Percentiles rank a stretch among this genome's conserved stretches.
Conservation (phyloP, 805 yeast species). For the Hanseniaspora pseudoguilliermondii region DNA sequence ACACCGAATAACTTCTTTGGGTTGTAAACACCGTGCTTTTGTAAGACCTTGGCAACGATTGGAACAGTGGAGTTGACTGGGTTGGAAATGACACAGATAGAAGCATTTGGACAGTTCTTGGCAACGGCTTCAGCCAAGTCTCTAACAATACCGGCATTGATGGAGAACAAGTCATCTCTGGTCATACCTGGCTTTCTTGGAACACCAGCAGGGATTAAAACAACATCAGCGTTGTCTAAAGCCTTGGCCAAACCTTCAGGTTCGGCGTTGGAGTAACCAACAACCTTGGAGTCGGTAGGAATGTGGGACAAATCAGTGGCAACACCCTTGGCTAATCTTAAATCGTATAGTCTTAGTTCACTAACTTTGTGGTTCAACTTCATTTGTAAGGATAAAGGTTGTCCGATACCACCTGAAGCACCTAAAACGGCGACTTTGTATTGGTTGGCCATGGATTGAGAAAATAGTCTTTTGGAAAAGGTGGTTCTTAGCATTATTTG, state of each 20-base stretch:
- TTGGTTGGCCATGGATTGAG: constrained; percentile 51
- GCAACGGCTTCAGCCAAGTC: constrained; percentile 82
- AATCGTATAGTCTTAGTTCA: constrained; percentile 73
- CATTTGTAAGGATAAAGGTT: constrained; percentile 68
- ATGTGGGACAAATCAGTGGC: constrained; percentile 92
- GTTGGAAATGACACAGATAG: constrained; percentile 72
- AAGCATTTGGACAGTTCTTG: constrained; percentile 72
- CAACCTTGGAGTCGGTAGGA: constrained; percentile 81
- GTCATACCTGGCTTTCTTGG: constrained; percentile 99
- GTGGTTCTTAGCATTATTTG: constrained; percentile 26
- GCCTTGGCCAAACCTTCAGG: constrained; percentile 57
- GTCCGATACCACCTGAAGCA: constrained; percentile 93
- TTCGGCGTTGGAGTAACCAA: constrained; percentile 76
- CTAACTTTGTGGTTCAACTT: constrained; percentile 83
- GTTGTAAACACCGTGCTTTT: constrained; percentile 75
- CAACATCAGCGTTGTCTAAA: constrained; percentile 58
- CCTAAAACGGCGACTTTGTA: constrained; percentile 73
- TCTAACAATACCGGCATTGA: constrained; percentile 89
- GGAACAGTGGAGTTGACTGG: constrained; percentile 97
- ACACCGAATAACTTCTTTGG: constrained; percentile 90
- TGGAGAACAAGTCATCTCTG: constrained; percentile 91
- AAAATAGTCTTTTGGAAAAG: constrained; percentile 49
- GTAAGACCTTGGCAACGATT: constrained; percentile 84
- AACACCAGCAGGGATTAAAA: constrained; percentile 93
- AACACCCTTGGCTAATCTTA: constrained; percentile 89